Evolutionary conservation across 1,284 basidiomycete species (phyloP), one percentile per base, ranked within the genome.

Genomic region (Trametes sp.): DNA sequence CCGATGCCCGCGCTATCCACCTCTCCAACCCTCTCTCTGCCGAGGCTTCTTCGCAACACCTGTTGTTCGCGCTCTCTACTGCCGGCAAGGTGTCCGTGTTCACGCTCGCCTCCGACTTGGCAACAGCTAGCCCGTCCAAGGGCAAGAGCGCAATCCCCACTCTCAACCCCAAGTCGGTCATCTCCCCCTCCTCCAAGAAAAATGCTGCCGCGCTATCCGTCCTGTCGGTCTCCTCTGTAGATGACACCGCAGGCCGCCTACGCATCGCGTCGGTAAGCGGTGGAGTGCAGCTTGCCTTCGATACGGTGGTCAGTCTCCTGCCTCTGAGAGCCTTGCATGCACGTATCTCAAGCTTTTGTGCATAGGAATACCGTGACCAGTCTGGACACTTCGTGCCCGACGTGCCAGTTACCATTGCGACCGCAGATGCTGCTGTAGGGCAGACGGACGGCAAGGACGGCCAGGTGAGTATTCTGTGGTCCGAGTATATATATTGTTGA

Each of bases 71-170:
- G 5, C 76, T 92, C 42, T 87, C 90, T 58, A 78, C 84, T 2
- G 87, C 89, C 7, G 90, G 90, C 42, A 88, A 86, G 71, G 78
- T 92, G 16, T 85, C 84, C 0, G 73, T 93, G 57, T 89, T 87
- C 75, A 81, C 86, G 14, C 76, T 92, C 21, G 85, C 87, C 16
- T 69, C 79, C 26, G 82, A 87, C 60, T 73, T 88, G 23, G 70
- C 75, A 4, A 69, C 77, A 4, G 74, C 78, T 72, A 75, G 50
- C 72, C 76, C 70, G 63, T 76, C 69, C 62, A 79, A 69, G 74
- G 79, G 63, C 70, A 80, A 72, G 65, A 78, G 79, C 54, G 84
- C 83, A 66, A 74, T 87, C 8, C 76, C 81, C 16, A 83, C 82
- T 0, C 77, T 89, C 33, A 72, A 80, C 6, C 81, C 87, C 16